These are phyloP conservation scores for Acer yangbiense DNA, from an alignment of 345 rosid genomes.

Conservation along the genomic window DNA sequence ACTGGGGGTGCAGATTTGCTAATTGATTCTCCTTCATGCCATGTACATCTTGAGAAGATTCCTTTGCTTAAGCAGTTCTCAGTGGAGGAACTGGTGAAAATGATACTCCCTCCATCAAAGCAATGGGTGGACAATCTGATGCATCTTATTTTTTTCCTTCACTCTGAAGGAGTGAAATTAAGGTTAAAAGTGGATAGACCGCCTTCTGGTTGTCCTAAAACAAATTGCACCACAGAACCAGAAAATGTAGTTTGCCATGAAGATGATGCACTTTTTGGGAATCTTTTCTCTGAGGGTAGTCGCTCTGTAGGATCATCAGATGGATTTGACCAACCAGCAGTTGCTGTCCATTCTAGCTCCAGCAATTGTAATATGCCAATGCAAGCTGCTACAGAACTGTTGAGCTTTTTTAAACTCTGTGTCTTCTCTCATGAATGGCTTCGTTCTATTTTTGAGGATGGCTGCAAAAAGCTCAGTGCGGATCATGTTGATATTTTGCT, in stretches of 20 bases:
- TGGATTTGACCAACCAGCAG: constrained; percentile 69
- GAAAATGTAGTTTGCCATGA: constrained; percentile 85
- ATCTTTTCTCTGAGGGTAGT: constrained; percentile 85
- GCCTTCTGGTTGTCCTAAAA: constrained; percentile 55
- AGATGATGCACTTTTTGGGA: constrained; percentile 95
- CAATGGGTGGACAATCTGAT: constrained; percentile 82
- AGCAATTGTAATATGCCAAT: constrained; percentile 67
- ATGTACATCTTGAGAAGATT: constrained; percentile 55
- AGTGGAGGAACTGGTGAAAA: constrained; percentile 58
- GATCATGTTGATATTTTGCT: constrained; percentile 80
- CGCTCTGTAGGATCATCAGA: constrained; percentile 75
- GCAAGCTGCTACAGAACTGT: constrained; percentile 73
- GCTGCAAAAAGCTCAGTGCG: constrained; percentile 55
- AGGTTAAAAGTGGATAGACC: constrained; percentile 71
- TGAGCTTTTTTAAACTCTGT: constrained; percentile 72
- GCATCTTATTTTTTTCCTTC: constrained; percentile 68
- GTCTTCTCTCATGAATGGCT: constrained; percentile 75
- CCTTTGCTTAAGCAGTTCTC: constrained; percentile 65
- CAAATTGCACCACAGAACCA: constrained; percentile 61
- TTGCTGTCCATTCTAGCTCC: constrained; percentile 46
- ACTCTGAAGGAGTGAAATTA: constrained; percentile 75
- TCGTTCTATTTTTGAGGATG: constrained; percentile 68
- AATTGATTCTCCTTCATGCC: constrained; percentile 48
- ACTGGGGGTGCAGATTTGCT: constrained; percentile 31
- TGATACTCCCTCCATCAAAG: constrained; percentile 71